phyloP scores from a whole-genome alignment of 2,329 filamentous ascomycete species.

The Claviceps sorghi region DNA sequence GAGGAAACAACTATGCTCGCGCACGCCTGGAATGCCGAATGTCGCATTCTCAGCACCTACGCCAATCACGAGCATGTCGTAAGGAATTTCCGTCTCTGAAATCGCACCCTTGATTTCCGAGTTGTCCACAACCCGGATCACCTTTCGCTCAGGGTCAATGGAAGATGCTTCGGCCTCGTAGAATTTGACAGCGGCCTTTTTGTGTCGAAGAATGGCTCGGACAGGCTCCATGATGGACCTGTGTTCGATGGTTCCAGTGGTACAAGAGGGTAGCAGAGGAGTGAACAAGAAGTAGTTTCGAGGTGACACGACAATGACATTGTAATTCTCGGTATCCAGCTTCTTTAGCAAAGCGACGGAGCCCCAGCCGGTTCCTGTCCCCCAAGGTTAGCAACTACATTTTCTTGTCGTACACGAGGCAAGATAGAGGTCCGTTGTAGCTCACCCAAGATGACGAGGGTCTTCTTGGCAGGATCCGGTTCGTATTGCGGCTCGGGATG shows the following conservation, averaged over 20 bases:
- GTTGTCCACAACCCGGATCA: slow-evolving; percentile 79
- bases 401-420: not conserved
- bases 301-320: slow-evolving; percentile 92
- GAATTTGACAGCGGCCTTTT: slow-evolving; percentile 85
- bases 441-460: slow-evolving; percentile 82
- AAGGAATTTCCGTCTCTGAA: slow-evolving; percentile 75
- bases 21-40: slow-evolving; percentile 91
- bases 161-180: slow-evolving; percentile 96
- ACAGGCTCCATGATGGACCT: slow-evolving; percentile 99
- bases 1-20: slow-evolving; percentile 90
- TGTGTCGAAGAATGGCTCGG: slow-evolving; percentile 87
- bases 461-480: slow-evolving; percentile 87
- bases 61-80: slow-evolving; percentile 95
- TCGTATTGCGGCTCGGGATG: slow-evolving; percentile 66
- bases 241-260: slow-evolving; percentile 93
- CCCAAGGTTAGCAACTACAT: slow-evolving; percentile 1
- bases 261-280: slow-evolving; percentile 90
- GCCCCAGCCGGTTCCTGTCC: slow-evolving; percentile 83
- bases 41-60: slow-evolving; percentile 98
- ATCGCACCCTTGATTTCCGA: slow-evolving; percentile 81
- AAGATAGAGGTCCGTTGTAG: not conserved
- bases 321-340: slow-evolving; percentile 97
- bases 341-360: slow-evolving; percentile 95
- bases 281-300: slow-evolving; percentile 99
- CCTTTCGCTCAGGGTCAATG: slow-evolving; percentile 81